Percentiles rank a stretch among this genome's conserved stretches.
phyloP scores from a whole-genome alignment of 2,329 filamentous ascomycete species.

The Cercospora sp. region DNA sequence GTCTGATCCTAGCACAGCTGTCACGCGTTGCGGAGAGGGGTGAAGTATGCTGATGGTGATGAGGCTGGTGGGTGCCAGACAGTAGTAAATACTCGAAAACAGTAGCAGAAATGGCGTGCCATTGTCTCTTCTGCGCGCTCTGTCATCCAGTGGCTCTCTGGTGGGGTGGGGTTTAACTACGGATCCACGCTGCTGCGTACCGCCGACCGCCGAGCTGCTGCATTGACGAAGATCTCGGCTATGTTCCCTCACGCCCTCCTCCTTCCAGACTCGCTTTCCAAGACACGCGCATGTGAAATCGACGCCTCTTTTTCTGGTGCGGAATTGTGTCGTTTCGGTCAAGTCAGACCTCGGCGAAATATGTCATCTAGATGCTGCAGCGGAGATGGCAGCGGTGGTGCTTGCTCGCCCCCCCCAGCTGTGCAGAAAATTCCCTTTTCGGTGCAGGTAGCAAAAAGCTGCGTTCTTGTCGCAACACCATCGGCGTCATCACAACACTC shows the following conservation, averaged over 20 bases:
- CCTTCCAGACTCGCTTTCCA: not conserved
- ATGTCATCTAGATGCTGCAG: not conserved
- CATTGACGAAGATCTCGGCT: not conserved
- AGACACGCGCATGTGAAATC: constrained; percentile 1
- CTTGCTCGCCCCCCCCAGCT: not conserved
- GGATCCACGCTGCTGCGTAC: not conserved
- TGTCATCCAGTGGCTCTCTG: not conserved
- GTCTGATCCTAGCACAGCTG: not conserved
- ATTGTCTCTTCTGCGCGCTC: not conserved
- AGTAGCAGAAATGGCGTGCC: not conserved
- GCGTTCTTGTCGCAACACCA: not conserved
- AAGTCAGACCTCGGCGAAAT: not conserved
- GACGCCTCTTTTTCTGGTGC: not conserved
- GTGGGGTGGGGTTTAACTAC: constrained; percentile 1
- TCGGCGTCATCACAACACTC: not conserved
- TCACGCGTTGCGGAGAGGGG: not conserved
- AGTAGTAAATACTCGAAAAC: not conserved
- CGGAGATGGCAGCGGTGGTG: not conserved
- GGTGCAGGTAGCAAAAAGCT: not conserved
- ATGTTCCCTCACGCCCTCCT: not conserved
- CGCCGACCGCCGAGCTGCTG: not conserved
- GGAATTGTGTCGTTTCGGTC: not conserved
- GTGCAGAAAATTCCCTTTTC: not conserved
- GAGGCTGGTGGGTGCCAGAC: not conserved
- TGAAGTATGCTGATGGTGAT: constrained; percentile 1